These are phyloP conservation scores for Blepharisma undulans DNA, from an alignment of 169 alveolate genomes.

Conservation along the genomic window DNA sequence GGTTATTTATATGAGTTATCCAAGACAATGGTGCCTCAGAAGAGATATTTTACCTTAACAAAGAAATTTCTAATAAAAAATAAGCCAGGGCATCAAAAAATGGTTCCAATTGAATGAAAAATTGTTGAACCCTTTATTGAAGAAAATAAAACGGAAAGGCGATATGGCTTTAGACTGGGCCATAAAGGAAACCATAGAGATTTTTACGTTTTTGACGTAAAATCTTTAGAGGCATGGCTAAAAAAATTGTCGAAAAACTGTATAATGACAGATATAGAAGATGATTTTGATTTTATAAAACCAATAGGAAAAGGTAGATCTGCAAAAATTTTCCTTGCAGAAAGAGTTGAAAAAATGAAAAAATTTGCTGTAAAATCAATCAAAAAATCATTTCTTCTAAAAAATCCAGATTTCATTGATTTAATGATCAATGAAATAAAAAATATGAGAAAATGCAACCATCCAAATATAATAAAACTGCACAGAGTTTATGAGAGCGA, in stretches of 20 bases:
- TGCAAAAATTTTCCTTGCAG: neutral
- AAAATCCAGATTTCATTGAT: neutral
- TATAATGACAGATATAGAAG: neutral
- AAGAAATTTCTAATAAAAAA: neutral
- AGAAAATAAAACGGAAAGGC: neutral
- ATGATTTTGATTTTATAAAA: neutral
- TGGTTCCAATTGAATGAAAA: neutral
- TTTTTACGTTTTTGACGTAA: neutral
- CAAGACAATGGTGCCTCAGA: neutral
- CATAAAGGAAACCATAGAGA: neutral
- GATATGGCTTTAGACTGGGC: conserved; percentile 30
- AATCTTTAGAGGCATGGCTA: neutral
- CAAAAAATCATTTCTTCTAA: neutral
- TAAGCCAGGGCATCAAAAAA: neutral
- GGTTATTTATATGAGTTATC: neutral
- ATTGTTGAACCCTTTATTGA: conserved; percentile 25
- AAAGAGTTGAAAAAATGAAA: neutral
- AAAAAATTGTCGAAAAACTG: neutral
- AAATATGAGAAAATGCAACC: conserved; percentile 35
- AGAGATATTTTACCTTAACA: neutral
- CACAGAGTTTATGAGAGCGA: conserved; percentile 47
- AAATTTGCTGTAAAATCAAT: neutral
- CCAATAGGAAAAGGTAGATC: neutral
- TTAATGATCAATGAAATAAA: conserved; percentile 35
- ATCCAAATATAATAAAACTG: conserved; percentile 58